phyloP scores from a whole-genome alignment of 2,329 filamentous ascomycete species.

The Lasiodiplodia hormozganensis region DNA sequence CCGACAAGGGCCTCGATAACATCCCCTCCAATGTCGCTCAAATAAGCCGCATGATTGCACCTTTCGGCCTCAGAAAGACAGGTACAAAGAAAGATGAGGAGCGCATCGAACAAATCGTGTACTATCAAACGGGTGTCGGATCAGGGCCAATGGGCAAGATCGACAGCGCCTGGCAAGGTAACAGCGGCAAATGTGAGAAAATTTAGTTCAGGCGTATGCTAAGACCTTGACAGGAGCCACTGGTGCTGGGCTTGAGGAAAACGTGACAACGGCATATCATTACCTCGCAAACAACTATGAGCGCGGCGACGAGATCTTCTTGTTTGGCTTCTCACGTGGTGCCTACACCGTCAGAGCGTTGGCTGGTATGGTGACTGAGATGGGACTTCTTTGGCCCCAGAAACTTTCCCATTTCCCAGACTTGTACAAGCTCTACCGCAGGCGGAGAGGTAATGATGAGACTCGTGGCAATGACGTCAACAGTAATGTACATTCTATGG shows the following conservation, averaged over 20 bases:
- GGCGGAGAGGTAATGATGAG: neutral
- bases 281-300: slow-evolving; percentile 62
- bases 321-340: slow-evolving; percentile 55
- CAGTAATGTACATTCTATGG: too few species aligned
- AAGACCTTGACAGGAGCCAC: too few species aligned
- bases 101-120: slow-evolving; percentile 57
- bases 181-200: too few species aligned
- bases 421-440: slow-evolving; percentile 39
- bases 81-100: too few species aligned
- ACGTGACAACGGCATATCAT: slow-evolving; percentile 57
- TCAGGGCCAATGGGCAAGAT: too few species aligned
- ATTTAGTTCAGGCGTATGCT: too few species aligned
- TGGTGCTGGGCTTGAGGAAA: slow-evolving; percentile 46
- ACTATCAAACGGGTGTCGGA: slow-evolving; percentile 48
- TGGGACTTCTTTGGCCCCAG: slow-evolving; percentile 56
- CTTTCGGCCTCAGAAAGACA: slow-evolving; percentile 46
- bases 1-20: slow-evolving; percentile 28
- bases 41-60: slow-evolving; percentile 57
- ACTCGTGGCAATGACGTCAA: too few species aligned
- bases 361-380: slow-evolving; percentile 52
- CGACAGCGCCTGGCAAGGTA: too few species aligned
- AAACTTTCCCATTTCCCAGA: slow-evolving; percentile 55
- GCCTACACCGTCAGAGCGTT: slow-evolving; percentile 50
- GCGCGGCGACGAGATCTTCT: slow-evolving; percentile 53
- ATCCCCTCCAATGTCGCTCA: slow-evolving; percentile 59